Conservation (phyloP, 176 grass and related monocot genomes). For the Chloris gayana region DNA sequence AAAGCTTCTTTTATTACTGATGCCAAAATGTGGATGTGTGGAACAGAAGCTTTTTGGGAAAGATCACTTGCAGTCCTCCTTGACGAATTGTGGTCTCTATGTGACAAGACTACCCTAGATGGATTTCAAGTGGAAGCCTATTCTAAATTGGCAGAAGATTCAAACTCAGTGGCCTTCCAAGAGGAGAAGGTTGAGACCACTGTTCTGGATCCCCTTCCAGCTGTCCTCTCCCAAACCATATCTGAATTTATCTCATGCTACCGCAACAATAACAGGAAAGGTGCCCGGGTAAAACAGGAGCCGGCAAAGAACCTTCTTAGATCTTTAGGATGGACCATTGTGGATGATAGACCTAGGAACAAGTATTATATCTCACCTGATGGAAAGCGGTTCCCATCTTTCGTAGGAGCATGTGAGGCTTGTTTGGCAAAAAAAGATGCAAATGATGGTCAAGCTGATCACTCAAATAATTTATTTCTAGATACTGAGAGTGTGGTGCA, state of each 20-base stretch:
- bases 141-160: slow-evolving; percentile 22
- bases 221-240: slow-evolving; percentile 27
- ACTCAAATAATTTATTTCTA: slow-evolving; percentile 20
- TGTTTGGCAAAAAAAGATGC: slow-evolving; percentile 31
- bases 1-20: slow-evolving; percentile 44
- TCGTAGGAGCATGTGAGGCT: slow-evolving; percentile 64
- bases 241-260: slow-evolving; percentile 57
- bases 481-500: not conserved
- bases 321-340: slow-evolving; percentile 57
- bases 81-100: slow-evolving; percentile 50
- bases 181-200: slow-evolving; percentile 19
- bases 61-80: slow-evolving; percentile 46
- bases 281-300: slow-evolving; percentile 39
- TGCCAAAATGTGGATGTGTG: slow-evolving; percentile 60
- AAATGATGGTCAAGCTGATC: not conserved
- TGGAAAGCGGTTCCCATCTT: slow-evolving; percentile 53
- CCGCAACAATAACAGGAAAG: slow-evolving; percentile 23
- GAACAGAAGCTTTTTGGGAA: slow-evolving; percentile 46
- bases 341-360: slow-evolving; percentile 33
- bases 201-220: slow-evolving; percentile 32
- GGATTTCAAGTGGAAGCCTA: slow-evolving; percentile 11
- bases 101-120: slow-evolving; percentile 24
- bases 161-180: slow-evolving; percentile 1
- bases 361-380: slow-evolving; percentile 63
- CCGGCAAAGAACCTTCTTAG: slow-evolving; percentile 52